phyloP scores from a whole-genome alignment of 2,329 filamentous ascomycete species.

The Amylocarpus encephaloides region DNA sequence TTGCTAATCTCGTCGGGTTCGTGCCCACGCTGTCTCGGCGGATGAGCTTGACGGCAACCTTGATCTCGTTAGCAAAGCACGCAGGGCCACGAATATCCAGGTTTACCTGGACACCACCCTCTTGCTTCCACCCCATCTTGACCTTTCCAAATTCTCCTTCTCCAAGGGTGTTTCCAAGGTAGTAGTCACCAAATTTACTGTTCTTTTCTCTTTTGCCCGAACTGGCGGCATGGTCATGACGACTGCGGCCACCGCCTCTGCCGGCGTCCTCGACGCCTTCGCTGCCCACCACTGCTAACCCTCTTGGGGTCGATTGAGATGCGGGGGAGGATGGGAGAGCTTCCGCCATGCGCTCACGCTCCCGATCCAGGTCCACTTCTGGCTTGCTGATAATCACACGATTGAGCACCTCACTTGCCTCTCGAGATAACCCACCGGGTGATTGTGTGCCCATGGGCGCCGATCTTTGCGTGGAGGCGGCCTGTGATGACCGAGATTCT shows the following conservation, averaged over 20 bases:
- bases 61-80: background rate
- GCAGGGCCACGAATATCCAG: background rate
- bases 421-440: conserved; percentile 57
- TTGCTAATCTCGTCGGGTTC: conserved; percentile 83
- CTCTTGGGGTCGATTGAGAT: conserved; percentile 39
- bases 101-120: conserved; percentile 74
- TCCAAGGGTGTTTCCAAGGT: conserved; percentile 89
- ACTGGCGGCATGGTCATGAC: conserved; percentile 47
- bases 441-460: conserved; percentile 41
- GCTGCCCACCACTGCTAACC: conserved; percentile 42
- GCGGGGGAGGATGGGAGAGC: conserved; percentile 41
- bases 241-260: conserved; percentile 41
- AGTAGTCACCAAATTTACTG: conserved; percentile 91
- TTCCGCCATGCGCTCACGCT: conserved; percentile 62
- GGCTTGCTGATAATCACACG: conserved; percentile 71
- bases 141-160: conserved; percentile 99
- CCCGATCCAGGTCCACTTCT: conserved; percentile 64
- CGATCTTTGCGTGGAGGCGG: conserved; percentile 33
- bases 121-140: conserved; percentile 96
- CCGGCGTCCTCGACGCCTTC: conserved; percentile 42
- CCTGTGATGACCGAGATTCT: conserved; percentile 34
- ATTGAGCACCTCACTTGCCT: conserved; percentile 74
- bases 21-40: conserved; percentile 82
- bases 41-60: conserved; percentile 97
- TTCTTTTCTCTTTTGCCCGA: conserved; percentile 57